phyloP scores from a whole-genome alignment of 1,284 basidiomycete genomes.

The Malassezia globosa region DNA sequence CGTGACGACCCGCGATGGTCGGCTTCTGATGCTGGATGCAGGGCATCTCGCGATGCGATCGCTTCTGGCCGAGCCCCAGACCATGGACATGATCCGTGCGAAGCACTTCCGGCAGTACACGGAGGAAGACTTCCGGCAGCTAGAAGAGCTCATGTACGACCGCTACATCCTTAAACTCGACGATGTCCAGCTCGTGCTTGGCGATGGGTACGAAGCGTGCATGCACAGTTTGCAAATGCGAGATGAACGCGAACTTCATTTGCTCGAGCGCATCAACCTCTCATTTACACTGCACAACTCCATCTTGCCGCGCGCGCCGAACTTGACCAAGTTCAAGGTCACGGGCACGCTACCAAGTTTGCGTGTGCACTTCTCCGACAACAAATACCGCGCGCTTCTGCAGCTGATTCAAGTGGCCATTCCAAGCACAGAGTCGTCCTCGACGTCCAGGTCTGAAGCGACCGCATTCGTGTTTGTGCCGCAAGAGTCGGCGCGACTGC shows the following conservation, averaged over 20 bases:
- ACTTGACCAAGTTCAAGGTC: slow-evolving; percentile 79
- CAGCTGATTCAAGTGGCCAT: slow-evolving; percentile 81
- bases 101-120: slow-evolving; percentile 79
- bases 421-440: slow-evolving; percentile 53
- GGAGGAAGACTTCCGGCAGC: slow-evolving; percentile 73
- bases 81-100: slow-evolving; percentile 65
- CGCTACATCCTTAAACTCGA: slow-evolving; percentile 73
- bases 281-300: slow-evolving; percentile 84
- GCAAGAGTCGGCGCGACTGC: neutral
- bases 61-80: slow-evolving; percentile 72
- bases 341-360: slow-evolving; percentile 79
- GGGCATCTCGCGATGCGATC: slow-evolving; percentile 92
- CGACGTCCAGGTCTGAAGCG: neutral
- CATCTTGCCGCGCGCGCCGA: slow-evolving; percentile 76
- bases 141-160: slow-evolving; percentile 96
- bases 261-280: slow-evolving; percentile 82
- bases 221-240: slow-evolving; percentile 54
- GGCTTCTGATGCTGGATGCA: slow-evolving; percentile 84
- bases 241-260: slow-evolving; percentile 57
- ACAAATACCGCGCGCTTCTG: slow-evolving; percentile 91
- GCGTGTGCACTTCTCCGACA: slow-evolving; percentile 86
- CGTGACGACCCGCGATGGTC: slow-evolving; percentile 65
- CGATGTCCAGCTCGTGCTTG: slow-evolving; percentile 83
- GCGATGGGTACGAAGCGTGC: slow-evolving; percentile 70
- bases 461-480: too few species aligned